Evolutionary conservation across 1,284 basidiomycete genomes (phyloP), one percentile per base, ranked within the genome.

Genomic region (Pterula multifida): DNA sequence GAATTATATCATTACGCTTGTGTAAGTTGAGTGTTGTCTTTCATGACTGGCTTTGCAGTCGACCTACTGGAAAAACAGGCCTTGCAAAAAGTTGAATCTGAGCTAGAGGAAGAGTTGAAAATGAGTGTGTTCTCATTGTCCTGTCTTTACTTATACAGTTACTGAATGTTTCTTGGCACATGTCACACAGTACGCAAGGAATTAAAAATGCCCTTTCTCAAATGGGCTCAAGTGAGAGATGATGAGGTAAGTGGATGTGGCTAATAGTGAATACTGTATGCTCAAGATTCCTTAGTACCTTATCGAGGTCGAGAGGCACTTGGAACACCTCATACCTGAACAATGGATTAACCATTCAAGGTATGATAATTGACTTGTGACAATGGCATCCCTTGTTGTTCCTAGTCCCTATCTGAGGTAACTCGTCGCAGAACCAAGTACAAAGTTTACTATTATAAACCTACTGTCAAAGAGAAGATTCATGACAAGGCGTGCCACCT

Each of bases 311-410:
- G 81, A 82, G 48, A 81, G 79, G 48, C 72, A 71, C 3, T 88
- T 90, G 45, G 80, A 82, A 12, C 76, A 78, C 54, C 75, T 75
- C 9, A 79, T 91, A 2, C 95, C 95, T 0, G 73, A 76, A 3
- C 75, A 77, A 51, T 98, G 94, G 93, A 69, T 79, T 45, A 69
- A 87, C 35, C 72, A 93, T 47, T 89, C 81, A 32, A 81, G 78
- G 87, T 88, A 58, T 21, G 13, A 23, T 49, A 21, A 26, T 36
- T 45, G 26, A 23, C 21, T 49, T 19, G 19, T 25, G 28, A 36
- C 48, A 52, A 28, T 21, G 36, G 11, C 47, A 46, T 56, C n/a
- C n/a, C n/a, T n/a, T n/a, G n/a, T n/a, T n/a, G n/a, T n/a, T n/a
- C n/a, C n/a, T n/a, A n/a, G n/a, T n/a, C n/a, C n/a, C n/a, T n/a